phyloP scores from a whole-genome alignment of 805 yeast species.

The Grigorovia yakushimaensis region DNA sequence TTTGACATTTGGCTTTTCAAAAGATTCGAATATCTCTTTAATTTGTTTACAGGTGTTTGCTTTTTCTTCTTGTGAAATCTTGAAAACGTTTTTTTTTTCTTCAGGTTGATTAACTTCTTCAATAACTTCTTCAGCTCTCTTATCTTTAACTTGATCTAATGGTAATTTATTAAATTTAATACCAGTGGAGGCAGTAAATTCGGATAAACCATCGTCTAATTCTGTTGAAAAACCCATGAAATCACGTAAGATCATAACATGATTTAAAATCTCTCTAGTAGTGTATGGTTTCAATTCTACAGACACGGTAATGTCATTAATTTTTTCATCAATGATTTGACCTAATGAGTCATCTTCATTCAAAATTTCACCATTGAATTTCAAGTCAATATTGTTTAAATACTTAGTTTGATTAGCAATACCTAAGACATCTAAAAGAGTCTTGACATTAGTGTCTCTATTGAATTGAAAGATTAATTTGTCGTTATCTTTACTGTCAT shows the following conservation, averaged over 20 bases:
- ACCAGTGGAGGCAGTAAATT: slow-evolving; percentile 26
- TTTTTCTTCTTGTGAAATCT: slow-evolving; percentile 26
- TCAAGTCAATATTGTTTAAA: slow-evolving; percentile 22
- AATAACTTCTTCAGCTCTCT: slow-evolving; percentile 7
- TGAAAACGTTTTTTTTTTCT: slow-evolving; percentile 15
- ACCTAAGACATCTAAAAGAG: slow-evolving; percentile 19
- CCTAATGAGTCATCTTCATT: slow-evolving; percentile 9
- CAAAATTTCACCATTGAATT: slow-evolving; percentile 10
- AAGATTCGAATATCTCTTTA: slow-evolving; percentile 16
- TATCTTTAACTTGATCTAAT: slow-evolving; percentile 15
- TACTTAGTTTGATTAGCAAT: slow-evolving; percentile 21
- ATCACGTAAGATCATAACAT: slow-evolving; percentile 25
- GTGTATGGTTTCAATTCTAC: slow-evolving; percentile 22
- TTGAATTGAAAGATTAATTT: slow-evolving; percentile 19
- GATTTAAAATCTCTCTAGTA: slow-evolving; percentile 24
- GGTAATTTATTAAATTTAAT: slow-evolving; percentile 22
- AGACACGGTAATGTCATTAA: slow-evolving; percentile 10
- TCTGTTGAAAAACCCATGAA: slow-evolving; percentile 27
- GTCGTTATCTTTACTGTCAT: slow-evolving; percentile 4
- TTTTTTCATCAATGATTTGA: slow-evolving; percentile 12
- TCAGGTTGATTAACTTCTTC: slow-evolving; percentile 11
- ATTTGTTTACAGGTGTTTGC: slow-evolving; percentile 14
- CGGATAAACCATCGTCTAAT: slow-evolving; percentile 24
- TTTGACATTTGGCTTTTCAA: slow-evolving; percentile 10
- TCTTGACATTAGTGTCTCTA: slow-evolving; percentile 20